Conservation (phyloP, 2,329 filamentous ascomycete genomes). For the Boeremia exigua region DNA sequence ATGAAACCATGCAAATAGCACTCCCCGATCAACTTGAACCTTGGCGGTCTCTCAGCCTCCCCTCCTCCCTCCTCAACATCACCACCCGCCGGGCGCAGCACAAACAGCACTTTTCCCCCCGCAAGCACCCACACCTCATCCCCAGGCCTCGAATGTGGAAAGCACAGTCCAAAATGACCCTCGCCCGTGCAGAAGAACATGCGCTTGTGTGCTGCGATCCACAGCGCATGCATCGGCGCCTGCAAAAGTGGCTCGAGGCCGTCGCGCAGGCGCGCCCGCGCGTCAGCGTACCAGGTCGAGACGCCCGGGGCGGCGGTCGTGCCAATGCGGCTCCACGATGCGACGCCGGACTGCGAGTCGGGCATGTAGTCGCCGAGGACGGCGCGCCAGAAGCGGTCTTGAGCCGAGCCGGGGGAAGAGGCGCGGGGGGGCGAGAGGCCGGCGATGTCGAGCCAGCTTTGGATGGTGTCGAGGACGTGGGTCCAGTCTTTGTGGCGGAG, state of each 20-base stretch:
- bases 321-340: background rate
- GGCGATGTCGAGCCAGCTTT: background rate
- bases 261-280: background rate
- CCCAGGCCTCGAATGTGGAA: background rate
- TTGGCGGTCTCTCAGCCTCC: no score
- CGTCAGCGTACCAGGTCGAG: background rate
- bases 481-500: background rate
- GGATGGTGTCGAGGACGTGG: background rate
- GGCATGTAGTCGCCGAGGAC: background rate
- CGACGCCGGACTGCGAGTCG: background rate
- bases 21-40: background rate
- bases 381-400: slow-evolving; percentile 5
- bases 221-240: background rate
- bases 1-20: slow-evolving; percentile 5
- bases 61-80: background rate
- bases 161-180: background rate
- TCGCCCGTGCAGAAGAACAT: background rate
- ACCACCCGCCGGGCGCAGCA: background rate
- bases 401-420: background rate
- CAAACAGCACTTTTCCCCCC: slow-evolving; percentile 1
- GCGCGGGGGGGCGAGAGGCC: background rate
- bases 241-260: background rate
- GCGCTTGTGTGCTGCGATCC: background rate
- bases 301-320: background rate
- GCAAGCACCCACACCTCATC: slow-evolving; percentile 12